Percentiles rank a stretch among this genome's conserved stretches.
These are phyloP conservation scores for Phaeosphaeria sp. DNA, from an alignment of 2,329 filamentous ascomycete species.

Conservation along the genomic window DNA sequence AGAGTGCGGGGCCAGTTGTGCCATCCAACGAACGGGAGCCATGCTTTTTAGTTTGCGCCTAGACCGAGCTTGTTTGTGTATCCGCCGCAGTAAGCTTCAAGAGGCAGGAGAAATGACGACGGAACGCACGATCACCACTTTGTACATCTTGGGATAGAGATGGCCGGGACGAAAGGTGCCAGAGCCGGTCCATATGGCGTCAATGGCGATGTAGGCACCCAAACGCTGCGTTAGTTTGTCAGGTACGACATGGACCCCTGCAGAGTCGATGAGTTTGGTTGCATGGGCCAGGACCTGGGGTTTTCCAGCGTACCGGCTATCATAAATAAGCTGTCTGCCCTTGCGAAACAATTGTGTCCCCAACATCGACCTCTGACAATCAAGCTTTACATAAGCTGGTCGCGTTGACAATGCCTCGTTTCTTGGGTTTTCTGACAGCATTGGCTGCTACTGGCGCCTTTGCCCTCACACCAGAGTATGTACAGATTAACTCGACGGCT, in stretches of 20 bases:
- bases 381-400: slow-evolving; percentile 34
- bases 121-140: slow-evolving; percentile 8
- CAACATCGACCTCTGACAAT: slow-evolving; percentile 34
- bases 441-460: slow-evolving; percentile 42
- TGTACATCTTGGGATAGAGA: slow-evolving; percentile 14
- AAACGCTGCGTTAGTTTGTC: slow-evolving; percentile 7
- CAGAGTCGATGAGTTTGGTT: slow-evolving; percentile 7
- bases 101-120: slow-evolving; percentile 29
- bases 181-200: slow-evolving; percentile 16
- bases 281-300: slow-evolving; percentile 5
- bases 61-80: slow-evolving; percentile 32
- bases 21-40: slow-evolving; percentile 26
- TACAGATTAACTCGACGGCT: background rate
- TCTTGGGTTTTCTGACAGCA: slow-evolving; percentile 39
- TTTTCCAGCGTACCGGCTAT: slow-evolving; percentile 15
- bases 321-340: slow-evolving; percentile 32
- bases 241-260: slow-evolving; percentile 22
- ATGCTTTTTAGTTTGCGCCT: slow-evolving; percentile 30
- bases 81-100: slow-evolving; percentile 19
- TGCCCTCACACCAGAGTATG: slow-evolving; percentile 47
- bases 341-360: slow-evolving; percentile 13
- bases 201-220: slow-evolving; percentile 12
- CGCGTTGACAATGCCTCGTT: slow-evolving; percentile 44
- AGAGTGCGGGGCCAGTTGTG: slow-evolving; percentile 15
- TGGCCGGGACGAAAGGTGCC: slow-evolving; percentile 3